Conservation (phyloP, 371 early-diverging fungal species). For the Circinella umbellata region DNA sequence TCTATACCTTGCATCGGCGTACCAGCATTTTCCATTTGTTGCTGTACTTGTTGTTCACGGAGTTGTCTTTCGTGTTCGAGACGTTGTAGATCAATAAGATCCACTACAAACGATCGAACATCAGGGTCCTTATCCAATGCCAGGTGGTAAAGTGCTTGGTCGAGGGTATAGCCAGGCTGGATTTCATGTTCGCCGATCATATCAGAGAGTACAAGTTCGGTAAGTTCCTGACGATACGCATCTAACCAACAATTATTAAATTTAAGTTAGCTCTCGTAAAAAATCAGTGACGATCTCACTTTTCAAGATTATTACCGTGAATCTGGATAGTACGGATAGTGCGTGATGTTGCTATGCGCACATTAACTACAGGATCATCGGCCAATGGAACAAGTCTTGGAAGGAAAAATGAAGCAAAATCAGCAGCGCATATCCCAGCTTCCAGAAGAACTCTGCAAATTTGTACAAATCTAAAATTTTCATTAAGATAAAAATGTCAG, state of each 20-base stretch:
- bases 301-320: slow-evolving; percentile 26
- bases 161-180: slow-evolving; percentile 29
- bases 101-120: slow-evolving; percentile 34
- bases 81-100: slow-evolving; percentile 29
- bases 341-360: slow-evolving; percentile 45
- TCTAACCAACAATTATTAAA: slow-evolving; percentile 4
- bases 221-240: slow-evolving; percentile 23
- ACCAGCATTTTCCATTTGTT: slow-evolving; percentile 12
- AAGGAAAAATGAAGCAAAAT: slow-evolving; percentile 50
- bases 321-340: slow-evolving; percentile 29
- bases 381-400: slow-evolving; percentile 38
- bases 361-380: slow-evolving; percentile 45
- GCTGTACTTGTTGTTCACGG: slow-evolving; percentile 14
- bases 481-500: background rate
- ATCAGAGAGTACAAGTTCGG: slow-evolving; percentile 12
- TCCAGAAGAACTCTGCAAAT: slow-evolving; percentile 44
- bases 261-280: too few species aligned
- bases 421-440: slow-evolving; percentile 42
- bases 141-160: slow-evolving; percentile 35
- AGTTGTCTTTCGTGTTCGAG: slow-evolving; percentile 13
- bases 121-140: slow-evolving; percentile 41
- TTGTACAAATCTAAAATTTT: slow-evolving; percentile 38
- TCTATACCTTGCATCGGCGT: slow-evolving; percentile 31
- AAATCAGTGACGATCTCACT: too few species aligned
- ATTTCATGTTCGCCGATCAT: slow-evolving; percentile 19